phyloP scores from a whole-genome alignment of 306 rosid genomes.

The Medicago lupulina region DNA sequence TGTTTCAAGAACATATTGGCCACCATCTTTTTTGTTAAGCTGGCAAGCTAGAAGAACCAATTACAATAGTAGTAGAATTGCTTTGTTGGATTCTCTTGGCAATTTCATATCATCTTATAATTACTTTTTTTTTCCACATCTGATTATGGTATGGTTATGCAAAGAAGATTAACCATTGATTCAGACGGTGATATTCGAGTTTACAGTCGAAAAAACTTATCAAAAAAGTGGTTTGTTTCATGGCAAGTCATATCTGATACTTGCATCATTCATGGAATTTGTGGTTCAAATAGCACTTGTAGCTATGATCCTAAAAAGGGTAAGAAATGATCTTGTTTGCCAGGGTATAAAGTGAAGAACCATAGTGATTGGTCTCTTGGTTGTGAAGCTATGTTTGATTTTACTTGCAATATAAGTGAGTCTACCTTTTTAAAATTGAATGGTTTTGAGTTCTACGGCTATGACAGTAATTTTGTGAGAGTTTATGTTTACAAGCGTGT shows the following conservation, averaged over 20 bases:
- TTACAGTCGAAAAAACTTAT: constrained; percentile 19
- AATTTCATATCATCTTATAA: constrained; percentile 10
- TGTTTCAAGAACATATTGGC: constrained; percentile 42
- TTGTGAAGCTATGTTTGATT: constrained; percentile 45
- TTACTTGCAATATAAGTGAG: constrained; percentile 27
- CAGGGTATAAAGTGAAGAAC: constrained; percentile 37
- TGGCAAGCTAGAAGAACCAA: constrained; percentile 7
- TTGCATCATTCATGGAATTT: constrained; percentile 40
- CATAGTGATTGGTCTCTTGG: constrained; percentile 52
- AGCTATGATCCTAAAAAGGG: constrained; percentile 17
- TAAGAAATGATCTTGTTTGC: constrained; percentile 40
- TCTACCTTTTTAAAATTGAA: constrained; percentile 13
- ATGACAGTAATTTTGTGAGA: constrained; percentile 31
- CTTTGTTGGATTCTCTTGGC: constrained; percentile 22
- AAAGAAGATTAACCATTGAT: constrained; percentile 40
- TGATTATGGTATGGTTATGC: constrained; percentile 41
- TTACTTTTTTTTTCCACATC: not conserved
- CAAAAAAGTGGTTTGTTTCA: constrained; percentile 41
- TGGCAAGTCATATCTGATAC: constrained; percentile 26
- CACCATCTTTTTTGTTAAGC: not conserved
- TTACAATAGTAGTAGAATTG: constrained; percentile 29
- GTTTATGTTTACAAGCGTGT: constrained; percentile 35
- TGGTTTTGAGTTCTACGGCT: constrained; percentile 44
- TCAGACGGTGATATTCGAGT: constrained; percentile 45
- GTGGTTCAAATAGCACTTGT: constrained; percentile 48